Percentiles rank a stretch among this genome's conserved stretches.
Conservation (phyloP, 2,329 filamentous ascomycete genomes). For the Mycosphaerella sp. region DNA sequence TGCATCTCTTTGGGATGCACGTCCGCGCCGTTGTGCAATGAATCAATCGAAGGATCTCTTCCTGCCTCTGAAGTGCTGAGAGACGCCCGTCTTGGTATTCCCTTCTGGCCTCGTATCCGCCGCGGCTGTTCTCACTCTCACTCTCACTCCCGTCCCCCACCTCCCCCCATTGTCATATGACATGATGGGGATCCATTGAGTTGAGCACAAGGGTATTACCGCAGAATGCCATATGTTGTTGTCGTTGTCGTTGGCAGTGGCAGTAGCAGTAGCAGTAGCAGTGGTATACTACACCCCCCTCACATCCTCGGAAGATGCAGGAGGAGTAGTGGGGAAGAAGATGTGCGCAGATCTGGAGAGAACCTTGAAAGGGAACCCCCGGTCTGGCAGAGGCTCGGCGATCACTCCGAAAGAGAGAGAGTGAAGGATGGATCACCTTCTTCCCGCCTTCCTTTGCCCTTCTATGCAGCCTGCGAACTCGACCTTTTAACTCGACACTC, state of each 20-base stretch:
- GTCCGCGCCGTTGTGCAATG: conserved; percentile 13
- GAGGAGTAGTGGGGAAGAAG: background rate
- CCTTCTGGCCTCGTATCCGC: conserved; percentile 8
- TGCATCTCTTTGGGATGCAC: conserved; percentile 16
- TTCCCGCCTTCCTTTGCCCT: background rate
- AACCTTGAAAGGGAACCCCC: conserved; percentile 34
- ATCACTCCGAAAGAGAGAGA: too few relatives aligned
- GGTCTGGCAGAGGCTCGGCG: too few relatives aligned
- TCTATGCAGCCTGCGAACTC: background rate
- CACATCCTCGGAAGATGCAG: background rate
- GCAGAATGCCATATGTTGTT: background rate
- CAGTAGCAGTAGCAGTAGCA: too few relatives aligned
- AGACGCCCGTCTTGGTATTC: conserved; percentile 16
- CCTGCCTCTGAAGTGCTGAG: conserved; percentile 3
- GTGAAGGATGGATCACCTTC: too few relatives aligned
- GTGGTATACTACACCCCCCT: too few relatives aligned
- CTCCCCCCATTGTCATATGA: conserved; percentile 12
- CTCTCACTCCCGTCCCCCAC: too few relatives aligned
- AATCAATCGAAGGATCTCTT: conserved; percentile 3
- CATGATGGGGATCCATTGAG: background rate
- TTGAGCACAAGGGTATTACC: background rate
- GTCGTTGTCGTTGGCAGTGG: too few relatives aligned
- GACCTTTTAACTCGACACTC: too few relatives aligned
- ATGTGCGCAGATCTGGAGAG: conserved; percentile 37
- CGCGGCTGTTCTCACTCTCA: too few relatives aligned